These are phyloP conservation scores for Taphrina deformans DNA, from an alignment of 1,139 yeast species.

Conservation along the genomic window DNA sequence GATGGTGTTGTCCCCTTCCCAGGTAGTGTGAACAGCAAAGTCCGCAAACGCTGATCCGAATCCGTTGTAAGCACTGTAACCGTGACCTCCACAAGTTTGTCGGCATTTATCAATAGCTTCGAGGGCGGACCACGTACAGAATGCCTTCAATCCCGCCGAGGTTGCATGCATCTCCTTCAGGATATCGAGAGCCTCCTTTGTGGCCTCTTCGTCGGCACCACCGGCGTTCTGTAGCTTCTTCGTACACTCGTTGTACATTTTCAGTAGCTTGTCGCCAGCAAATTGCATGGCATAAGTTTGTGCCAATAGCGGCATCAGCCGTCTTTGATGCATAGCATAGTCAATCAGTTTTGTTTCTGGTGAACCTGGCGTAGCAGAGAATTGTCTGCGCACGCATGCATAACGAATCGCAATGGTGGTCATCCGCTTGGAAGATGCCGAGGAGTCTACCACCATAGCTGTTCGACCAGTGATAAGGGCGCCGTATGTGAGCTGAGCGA, in stretches of 20 bases:
- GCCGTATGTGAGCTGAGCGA: slow-evolving; percentile 83
- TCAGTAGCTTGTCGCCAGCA: slow-evolving; percentile 65
- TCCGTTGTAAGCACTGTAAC: slow-evolving; percentile 85
- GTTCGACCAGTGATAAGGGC: slow-evolving; percentile 89
- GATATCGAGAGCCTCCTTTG: slow-evolving; percentile 54
- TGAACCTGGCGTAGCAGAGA: slow-evolving; percentile 43
- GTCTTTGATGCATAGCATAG: slow-evolving; percentile 31
- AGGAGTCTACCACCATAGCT: slow-evolving; percentile 81
- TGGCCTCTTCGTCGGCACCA: slow-evolving; percentile 46
- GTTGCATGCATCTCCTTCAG: slow-evolving; percentile 79
- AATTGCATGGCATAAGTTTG: slow-evolving; percentile 75
- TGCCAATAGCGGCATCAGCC: slow-evolving; percentile 32
- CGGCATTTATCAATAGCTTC: slow-evolving; percentile 81
- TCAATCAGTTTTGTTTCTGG: slow-evolving; percentile 28
- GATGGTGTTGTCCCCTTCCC: slow-evolving; percentile 96
- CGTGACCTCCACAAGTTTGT: slow-evolving; percentile 98
- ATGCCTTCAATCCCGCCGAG: slow-evolving; percentile 86
- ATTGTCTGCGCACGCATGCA: slow-evolving; percentile 88
- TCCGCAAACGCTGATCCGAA: slow-evolving; percentile 86
- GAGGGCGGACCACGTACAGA: slow-evolving; percentile 83
- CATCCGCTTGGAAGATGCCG: slow-evolving; percentile 74
- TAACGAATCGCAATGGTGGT: slow-evolving; percentile 83
- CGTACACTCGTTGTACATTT: slow-evolving; percentile 56
- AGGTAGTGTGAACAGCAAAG: slow-evolving; percentile 95
- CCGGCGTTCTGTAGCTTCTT: slow-evolving; percentile 51